A percentile compares a stretch with the other conserved stretches of the same genome.
These are phyloP conservation scores for Suaeda aralocaspica DNA, from an alignment of 148 eudicot genomes.

Conservation along the genomic window DNA sequence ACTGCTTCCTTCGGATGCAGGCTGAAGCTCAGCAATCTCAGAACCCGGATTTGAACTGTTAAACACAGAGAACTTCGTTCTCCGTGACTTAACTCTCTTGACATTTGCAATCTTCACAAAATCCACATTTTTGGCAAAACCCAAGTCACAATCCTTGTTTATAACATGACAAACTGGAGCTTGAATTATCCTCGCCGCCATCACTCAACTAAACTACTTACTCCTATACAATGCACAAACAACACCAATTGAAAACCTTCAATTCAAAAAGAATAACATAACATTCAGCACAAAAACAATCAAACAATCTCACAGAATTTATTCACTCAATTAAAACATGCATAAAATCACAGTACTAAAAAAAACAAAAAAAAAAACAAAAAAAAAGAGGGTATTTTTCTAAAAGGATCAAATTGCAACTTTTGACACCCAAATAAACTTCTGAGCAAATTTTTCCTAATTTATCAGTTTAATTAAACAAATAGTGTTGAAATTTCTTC, in stretches of 20 bases:
- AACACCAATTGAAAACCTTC: constrained; percentile 3
- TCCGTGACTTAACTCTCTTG: constrained; percentile 43
- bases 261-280: background rate
- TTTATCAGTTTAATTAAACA: too few relatives aligned
- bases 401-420: background rate
- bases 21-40: constrained; percentile 81
- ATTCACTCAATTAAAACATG: too few relatives aligned
- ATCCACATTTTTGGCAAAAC: constrained; percentile 54
- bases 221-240: constrained; percentile 31
- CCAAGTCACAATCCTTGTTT: constrained; percentile 48
- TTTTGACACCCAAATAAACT: background rate
- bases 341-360: too few relatives aligned
- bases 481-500: background rate
- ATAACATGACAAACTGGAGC: constrained; percentile 62
- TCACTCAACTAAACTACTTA: constrained; percentile 26
- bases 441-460: too few relatives aligned
- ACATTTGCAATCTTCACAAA: constrained; percentile 55
- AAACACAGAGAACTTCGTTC: constrained; percentile 46
- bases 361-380: background rate
- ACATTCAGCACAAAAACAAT: background rate
- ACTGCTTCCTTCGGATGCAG: constrained; percentile 84
- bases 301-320: too few relatives aligned
- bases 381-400: too few relatives aligned
- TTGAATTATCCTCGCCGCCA: constrained; percentile 80
- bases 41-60: constrained; percentile 65